phyloP scores from a whole-genome alignment of 768 basidiomycete species.

The Tricholoma flavovirens region DNA sequence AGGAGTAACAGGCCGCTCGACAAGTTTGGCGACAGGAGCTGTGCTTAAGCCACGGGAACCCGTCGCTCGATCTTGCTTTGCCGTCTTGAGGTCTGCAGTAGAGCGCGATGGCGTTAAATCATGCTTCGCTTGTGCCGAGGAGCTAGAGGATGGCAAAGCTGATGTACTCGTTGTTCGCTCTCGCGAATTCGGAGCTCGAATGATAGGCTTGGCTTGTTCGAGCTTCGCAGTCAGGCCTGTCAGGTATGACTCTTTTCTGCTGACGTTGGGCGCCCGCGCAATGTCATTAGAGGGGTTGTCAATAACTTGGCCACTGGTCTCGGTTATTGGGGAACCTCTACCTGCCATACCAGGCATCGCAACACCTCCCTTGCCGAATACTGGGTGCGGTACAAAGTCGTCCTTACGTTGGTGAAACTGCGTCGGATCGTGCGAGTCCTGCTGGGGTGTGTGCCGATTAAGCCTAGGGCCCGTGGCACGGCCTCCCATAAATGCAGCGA shows the following conservation, averaged over 20 bases:
- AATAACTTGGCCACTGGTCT: not conserved
- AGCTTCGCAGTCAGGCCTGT: not conserved
- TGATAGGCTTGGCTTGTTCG: not conserved
- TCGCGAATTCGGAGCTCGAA: constrained; percentile 14
- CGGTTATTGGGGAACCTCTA: not conserved
- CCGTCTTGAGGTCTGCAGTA: not conserved
- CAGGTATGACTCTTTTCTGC: not conserved
- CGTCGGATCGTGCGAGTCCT: constrained; percentile 56
- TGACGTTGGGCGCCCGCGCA: not conserved
- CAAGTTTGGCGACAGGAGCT: constrained; percentile 7
- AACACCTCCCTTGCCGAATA: constrained; percentile 70
- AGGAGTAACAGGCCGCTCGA: constrained; percentile 19
- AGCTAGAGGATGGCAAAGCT: not conserved
- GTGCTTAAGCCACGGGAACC: constrained; percentile 4
- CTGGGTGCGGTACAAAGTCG: constrained; percentile 56
- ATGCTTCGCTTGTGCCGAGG: not conserved
- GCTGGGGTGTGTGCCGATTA: constrained; percentile 67
- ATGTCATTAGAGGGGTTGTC: constrained; percentile 5
- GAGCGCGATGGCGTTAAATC: not conserved
- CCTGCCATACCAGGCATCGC: constrained; percentile 69
- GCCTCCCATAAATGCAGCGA: constrained; percentile 81
- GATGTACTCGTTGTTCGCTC: constrained; percentile 37
- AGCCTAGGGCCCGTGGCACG: constrained; percentile 69
- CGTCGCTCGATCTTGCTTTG: constrained; percentile 3
- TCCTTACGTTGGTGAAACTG: constrained; percentile 59